Base-by-base conservation (phyloP, 2,329 filamentous ascomycete genomes). In the Allantophomopsis lycopodina region DNA sequence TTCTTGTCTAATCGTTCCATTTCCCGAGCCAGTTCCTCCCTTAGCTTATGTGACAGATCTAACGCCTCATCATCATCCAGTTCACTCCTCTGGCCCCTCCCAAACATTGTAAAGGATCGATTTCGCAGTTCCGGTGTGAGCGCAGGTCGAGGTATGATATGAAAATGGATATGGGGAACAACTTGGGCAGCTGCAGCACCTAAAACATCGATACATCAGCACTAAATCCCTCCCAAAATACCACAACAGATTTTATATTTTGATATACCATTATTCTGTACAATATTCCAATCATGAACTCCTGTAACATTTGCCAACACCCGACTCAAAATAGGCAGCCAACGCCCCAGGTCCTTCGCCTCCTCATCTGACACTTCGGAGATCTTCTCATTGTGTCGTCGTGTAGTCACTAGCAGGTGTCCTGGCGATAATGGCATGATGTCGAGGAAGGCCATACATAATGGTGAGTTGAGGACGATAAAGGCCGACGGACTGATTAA, bases 101-200 rank as follows among this genome's bases (percentile, higher is more conserved):
- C 84, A 63, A 89, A 89, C 83, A 88, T 88, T 36, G 79, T 85
- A 62, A 86, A 88, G 55, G 56, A 6, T 64, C 68, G 47, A 65
- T 69, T 36, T 63, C 71, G 48, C 64, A 65, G 42, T 71, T 72
- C 61, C 15, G 59, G 61, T 42, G 63, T 62, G 30, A 65, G 57
- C 40, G 82, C 76, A 0, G 88, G 87, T 31, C 89, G 66, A 0
- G 89, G 89, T 28, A 98, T 93, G 39, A 96, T 72, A 52, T 98
- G 91, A 57, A 93, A 96, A 59, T 98, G 89, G 37, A 93, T 80
- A 59, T 96, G 89, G 16, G 83, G 82, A 2, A 96, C 87, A 13
- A 94, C 86, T 62, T 96, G 89, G 2, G 87, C 87, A 2, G 89
- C 89, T 23, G 86, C 76, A 3, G 79, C 79, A 13, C 89, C 75